Conservation (phyloP, 1,284 basidiomycete species). For the Leccinum subrobustum region DNA sequence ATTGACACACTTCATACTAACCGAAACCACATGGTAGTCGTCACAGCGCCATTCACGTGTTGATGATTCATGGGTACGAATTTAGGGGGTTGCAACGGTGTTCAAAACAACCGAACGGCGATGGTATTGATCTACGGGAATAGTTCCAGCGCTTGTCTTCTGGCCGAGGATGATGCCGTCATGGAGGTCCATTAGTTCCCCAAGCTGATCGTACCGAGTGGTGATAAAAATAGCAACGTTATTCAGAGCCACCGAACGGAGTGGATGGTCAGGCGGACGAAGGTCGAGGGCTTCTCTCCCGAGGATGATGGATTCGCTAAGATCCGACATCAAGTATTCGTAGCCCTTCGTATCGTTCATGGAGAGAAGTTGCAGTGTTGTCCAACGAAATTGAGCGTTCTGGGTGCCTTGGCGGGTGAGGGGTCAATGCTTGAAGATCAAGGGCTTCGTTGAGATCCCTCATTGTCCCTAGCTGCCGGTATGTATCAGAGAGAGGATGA, state of each 20-base stretch:
- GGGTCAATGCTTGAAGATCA: background rate
- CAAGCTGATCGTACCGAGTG: background rate
- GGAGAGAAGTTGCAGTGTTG: background rate
- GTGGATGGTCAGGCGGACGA: background rate
- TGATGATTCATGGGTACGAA: too few relatives aligned
- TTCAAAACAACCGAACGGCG: background rate
- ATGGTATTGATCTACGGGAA: background rate
- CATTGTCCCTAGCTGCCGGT: background rate
- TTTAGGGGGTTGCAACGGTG: background rate
- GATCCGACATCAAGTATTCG: background rate
- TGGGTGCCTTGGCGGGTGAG: background rate
- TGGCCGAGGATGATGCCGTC: background rate
- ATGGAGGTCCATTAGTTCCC: background rate
- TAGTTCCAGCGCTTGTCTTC: background rate
- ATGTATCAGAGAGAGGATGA: background rate
- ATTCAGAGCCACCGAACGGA: background rate
- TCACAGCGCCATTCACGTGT: too few relatives aligned
- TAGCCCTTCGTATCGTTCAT: background rate
- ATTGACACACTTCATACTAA: too few relatives aligned
- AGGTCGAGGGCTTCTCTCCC: background rate
- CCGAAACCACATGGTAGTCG: too few relatives aligned
- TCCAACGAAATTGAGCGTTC: background rate
- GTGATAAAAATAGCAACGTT: background rate
- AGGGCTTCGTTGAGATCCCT: conserved; percentile 10
- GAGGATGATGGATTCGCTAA: background rate